A percentile compares a stretch with the other conserved stretches of the same genome.
phyloP scores from a whole-genome alignment of 352 stramenopile species.

The Saprolegnia diclina region DNA sequence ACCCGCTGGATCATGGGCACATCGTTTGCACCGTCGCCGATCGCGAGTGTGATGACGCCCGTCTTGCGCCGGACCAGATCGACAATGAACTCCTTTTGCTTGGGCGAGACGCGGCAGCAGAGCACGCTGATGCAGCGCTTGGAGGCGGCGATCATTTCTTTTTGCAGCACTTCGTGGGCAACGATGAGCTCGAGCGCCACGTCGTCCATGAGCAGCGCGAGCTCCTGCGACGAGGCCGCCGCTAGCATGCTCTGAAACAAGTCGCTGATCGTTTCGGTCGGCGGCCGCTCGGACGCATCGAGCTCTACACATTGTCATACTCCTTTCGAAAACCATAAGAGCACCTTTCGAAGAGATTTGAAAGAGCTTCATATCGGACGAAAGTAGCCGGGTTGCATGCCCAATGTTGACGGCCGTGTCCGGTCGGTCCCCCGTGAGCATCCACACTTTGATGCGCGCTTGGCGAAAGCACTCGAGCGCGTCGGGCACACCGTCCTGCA shows the following conservation, averaged over 20 bases:
- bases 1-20: constrained; percentile 88
- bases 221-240: background rate
- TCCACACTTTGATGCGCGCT: constrained; percentile 70
- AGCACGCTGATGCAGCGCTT: constrained; percentile 89
- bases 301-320: constrained; percentile 12
- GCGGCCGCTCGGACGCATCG: background rate
- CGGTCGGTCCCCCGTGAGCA: constrained; percentile 58
- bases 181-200: constrained; percentile 42
- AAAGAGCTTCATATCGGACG: constrained; percentile 47
- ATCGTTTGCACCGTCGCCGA: constrained; percentile 90
- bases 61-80: constrained; percentile 80
- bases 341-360: constrained; percentile 28
- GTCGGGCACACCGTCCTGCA: constrained; percentile 52
- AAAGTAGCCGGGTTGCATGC: constrained; percentile 46
- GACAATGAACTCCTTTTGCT: constrained; percentile 96
- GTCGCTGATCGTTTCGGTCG: constrained; percentile 14
- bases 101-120: constrained; percentile 93
- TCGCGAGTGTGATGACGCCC: constrained; percentile 54
- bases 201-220: constrained; percentile 50
- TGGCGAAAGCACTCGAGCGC: constrained; percentile 52
- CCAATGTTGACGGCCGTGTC: constrained; percentile 66
- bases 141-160: constrained; percentile 42
- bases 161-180: constrained; percentile 33
- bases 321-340: background rate
- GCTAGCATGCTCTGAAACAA: constrained; percentile 1